phyloP scores from a whole-genome alignment of 108 stramenopile species.

The Conticribra guillardii region DNA sequence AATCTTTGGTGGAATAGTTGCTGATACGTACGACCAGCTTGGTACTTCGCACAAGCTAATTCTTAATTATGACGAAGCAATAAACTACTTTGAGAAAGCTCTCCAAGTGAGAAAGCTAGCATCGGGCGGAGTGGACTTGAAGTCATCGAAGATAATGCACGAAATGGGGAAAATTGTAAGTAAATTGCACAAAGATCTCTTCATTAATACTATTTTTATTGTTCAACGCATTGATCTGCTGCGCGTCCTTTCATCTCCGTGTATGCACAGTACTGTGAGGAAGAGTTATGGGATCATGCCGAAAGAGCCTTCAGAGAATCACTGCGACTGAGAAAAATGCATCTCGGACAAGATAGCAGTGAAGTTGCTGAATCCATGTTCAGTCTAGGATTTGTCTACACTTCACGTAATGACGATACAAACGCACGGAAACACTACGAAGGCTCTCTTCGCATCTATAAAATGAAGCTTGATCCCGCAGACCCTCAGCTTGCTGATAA shows the following conservation, averaged over 20 bases:
- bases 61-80: constrained; percentile 38
- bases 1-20: too few relatives aligned
- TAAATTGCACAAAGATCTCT: too few relatives aligned
- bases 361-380: constrained; percentile 50
- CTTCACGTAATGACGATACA: constrained; percentile 18
- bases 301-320: constrained; percentile 56
- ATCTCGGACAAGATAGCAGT: constrained; percentile 42
- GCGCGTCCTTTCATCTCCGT: not conserved
- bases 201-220: too few relatives aligned
- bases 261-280: constrained; percentile 6
- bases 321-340: constrained; percentile 35
- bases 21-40: constrained; percentile 58
- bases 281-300: constrained; percentile 36
- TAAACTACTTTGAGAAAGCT: constrained; percentile 50
- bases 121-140: constrained; percentile 36
- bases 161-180: constrained; percentile 40
- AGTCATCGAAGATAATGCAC: constrained; percentile 44
- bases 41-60: constrained; percentile 41
- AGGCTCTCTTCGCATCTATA: constrained; percentile 46
- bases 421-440: constrained; percentile 54
- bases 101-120: constrained; percentile 38
- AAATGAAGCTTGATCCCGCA: constrained; percentile 13
- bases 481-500: constrained; percentile 26
- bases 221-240: too few relatives aligned
- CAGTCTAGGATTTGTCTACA: constrained; percentile 41